Conservation (phyloP, 2,329 filamentous ascomycete species). For the Emergomyces pasteurianus region DNA sequence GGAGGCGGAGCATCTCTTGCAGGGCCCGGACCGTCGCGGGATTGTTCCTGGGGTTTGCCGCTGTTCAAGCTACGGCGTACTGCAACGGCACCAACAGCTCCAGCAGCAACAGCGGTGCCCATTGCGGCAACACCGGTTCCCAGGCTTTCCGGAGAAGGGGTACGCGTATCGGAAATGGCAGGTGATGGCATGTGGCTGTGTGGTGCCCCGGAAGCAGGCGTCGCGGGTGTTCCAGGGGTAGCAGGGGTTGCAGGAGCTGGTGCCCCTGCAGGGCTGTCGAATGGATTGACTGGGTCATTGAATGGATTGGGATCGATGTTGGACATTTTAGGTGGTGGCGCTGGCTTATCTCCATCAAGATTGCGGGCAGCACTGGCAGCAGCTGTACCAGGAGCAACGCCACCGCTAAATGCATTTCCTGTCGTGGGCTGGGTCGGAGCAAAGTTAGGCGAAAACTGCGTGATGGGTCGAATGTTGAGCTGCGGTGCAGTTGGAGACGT, state of each 20-base stretch:
- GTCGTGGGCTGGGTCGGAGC: slow-evolving; percentile 23
- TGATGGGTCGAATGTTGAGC: slow-evolving; percentile 72
- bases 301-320: slow-evolving; percentile 33
- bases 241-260: slow-evolving; percentile 14
- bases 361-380: slow-evolving; percentile 19
- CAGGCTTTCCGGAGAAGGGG: slow-evolving; percentile 29
- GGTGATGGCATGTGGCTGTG: slow-evolving; percentile 26
- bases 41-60: slow-evolving; percentile 11
- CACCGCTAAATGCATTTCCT: slow-evolving; percentile 9
- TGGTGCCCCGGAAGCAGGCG: neutral
- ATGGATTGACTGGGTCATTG: slow-evolving; percentile 55
- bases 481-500: slow-evolving; percentile 52
- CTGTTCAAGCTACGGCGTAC: slow-evolving; percentile 8
- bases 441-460: slow-evolving; percentile 66
- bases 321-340: slow-evolving; percentile 30
- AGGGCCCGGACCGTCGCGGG: neutral
- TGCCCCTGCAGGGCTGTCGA: slow-evolving; percentile 50
- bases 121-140: slow-evolving; percentile 28
- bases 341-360: slow-evolving; percentile 21
- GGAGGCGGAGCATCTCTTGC: slow-evolving; percentile 10
- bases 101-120: slow-evolving; percentile 30
- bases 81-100: slow-evolving; percentile 21
- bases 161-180: slow-evolving; percentile 30
- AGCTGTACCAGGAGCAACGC: slow-evolving; percentile 15
- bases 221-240: slow-evolving; percentile 3